These are phyloP conservation scores for Carpinus fangiana DNA, from an alignment of 306 rosid species.

Conservation along the genomic window DNA sequence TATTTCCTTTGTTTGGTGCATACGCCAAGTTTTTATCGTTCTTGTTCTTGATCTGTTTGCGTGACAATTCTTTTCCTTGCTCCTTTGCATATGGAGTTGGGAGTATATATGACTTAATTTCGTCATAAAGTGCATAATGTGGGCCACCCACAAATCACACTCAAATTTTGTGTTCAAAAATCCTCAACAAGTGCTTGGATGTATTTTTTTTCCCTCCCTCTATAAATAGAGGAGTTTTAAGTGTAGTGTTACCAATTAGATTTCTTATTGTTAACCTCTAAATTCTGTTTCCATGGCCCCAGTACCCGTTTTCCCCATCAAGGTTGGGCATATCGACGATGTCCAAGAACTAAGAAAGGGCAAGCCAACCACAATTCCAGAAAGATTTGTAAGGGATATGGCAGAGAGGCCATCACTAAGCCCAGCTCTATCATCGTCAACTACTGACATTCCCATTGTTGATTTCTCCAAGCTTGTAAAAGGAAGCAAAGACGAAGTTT, in stretches of 20 bases:
- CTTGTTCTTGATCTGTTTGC: too few relatives aligned
- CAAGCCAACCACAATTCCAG: conserved; percentile 65
- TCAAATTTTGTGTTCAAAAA: background rate
- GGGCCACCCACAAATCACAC: conserved; percentile 24
- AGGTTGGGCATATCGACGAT: conserved; percentile 86
- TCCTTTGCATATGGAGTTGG: background rate
- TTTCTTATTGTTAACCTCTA: conserved; percentile 5
- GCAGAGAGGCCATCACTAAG: conserved; percentile 64
- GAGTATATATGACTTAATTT: conserved; percentile 9
- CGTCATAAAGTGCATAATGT: conserved; percentile 20
- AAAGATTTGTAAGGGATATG: conserved; percentile 80
- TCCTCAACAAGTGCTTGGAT: conserved; percentile 11
- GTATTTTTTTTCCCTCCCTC: conserved; percentile 30
- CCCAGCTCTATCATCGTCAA: conserved; percentile 29
- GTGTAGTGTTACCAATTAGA: conserved; percentile 24
- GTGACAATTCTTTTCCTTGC: background rate
- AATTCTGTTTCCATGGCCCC: conserved; percentile 64
- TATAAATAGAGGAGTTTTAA: conserved; percentile 50
- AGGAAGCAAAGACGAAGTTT: conserved; percentile 55
- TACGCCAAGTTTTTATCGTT: too few relatives aligned
- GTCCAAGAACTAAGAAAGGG: conserved; percentile 86
- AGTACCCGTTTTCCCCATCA: conserved; percentile 46
- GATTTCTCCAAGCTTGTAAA: conserved; percentile 61
- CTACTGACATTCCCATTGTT: conserved; percentile 65
- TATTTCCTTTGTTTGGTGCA: too few relatives aligned